These are phyloP conservation scores for Tillandsia leiboldiana DNA, from an alignment of 176 grass and related monocot genomes.

Conservation along the genomic window DNA sequence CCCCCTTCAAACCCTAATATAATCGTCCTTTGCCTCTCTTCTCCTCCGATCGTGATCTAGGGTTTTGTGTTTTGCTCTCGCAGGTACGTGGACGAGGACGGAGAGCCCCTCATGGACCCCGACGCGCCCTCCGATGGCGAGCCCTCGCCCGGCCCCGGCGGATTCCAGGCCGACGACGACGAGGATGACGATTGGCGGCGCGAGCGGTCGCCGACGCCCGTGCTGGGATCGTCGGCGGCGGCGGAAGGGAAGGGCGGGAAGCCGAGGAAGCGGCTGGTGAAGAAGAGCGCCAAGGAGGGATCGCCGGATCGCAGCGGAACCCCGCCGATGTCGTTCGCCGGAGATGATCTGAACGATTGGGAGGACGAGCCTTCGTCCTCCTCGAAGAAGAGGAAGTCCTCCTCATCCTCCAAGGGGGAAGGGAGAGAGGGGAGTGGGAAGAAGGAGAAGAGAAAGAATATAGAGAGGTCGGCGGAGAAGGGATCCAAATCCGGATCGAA, in stretches of 20 bases:
- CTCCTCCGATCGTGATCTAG: slow-evolving; percentile 4
- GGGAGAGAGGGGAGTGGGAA: slow-evolving; percentile 33
- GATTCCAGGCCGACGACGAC: slow-evolving; percentile 35
- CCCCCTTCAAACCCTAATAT: not conserved
- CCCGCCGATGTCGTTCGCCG: slow-evolving; percentile 12
- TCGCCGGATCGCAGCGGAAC: slow-evolving; percentile 2
- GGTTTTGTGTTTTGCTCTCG: slow-evolving; percentile 2
- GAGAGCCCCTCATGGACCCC: slow-evolving; percentile 64
- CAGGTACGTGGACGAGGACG: slow-evolving; percentile 81
- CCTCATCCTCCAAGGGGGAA: slow-evolving; percentile 24
- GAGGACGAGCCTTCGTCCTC: slow-evolving; percentile 4
- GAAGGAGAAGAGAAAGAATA: slow-evolving; percentile 30
- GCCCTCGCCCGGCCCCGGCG: slow-evolving; percentile 8
- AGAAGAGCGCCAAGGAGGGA: slow-evolving; percentile 36
- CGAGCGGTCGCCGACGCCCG: slow-evolving; percentile 61
- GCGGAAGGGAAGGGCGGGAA: slow-evolving; percentile 30
- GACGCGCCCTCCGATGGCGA: slow-evolving; percentile 27
- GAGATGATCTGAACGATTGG: slow-evolving; percentile 46
- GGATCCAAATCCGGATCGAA: slow-evolving; percentile 6
- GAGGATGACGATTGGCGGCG: slow-evolving; percentile 46
- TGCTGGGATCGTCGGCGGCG: slow-evolving; percentile 19
- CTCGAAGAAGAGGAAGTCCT: slow-evolving; percentile 43
- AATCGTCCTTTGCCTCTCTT: not conserved
- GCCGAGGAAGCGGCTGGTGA: slow-evolving; percentile 68
- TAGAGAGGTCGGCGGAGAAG: slow-evolving; percentile 27